Conservation (phyloP, 2,329 filamentous ascomycete genomes). For the Coleophoma cylindrospora region DNA sequence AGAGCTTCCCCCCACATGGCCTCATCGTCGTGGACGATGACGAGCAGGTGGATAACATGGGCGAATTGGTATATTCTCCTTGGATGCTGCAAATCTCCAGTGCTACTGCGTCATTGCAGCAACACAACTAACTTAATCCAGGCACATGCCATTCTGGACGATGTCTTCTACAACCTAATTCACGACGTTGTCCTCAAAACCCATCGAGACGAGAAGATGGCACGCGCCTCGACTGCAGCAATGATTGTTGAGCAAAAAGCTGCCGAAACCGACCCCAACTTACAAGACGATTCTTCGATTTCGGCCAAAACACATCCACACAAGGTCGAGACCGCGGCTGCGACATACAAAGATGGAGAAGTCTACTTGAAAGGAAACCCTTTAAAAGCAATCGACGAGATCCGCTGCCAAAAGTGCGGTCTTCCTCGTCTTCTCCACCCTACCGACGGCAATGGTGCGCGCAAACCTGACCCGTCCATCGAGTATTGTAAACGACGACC, state of each 20-base stretch:
- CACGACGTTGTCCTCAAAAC: constrained; percentile 70
- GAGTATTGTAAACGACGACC: constrained; percentile 78
- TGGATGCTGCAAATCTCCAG: constrained; percentile 9
- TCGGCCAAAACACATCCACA: constrained; percentile 29
- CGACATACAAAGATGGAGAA: constrained; percentile 64
- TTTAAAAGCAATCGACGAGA: constrained; percentile 64
- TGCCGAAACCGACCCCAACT: constrained; percentile 14
- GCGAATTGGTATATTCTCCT: constrained; percentile 48
- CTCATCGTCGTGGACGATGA: constrained; percentile 47
- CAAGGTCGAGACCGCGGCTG: constrained; percentile 61
- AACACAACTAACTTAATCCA: constrained; percentile 25
- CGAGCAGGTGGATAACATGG: constrained; percentile 37
- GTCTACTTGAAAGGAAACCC: constrained; percentile 68
- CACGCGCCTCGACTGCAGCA: constrained; percentile 60
- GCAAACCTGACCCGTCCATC: constrained; percentile 59
- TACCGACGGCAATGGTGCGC: constrained; percentile 62
- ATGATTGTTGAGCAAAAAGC: constrained; percentile 55
- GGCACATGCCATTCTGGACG: constrained; percentile 66
- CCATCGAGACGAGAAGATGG: constrained; percentile 74
- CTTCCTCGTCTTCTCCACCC: constrained; percentile 70
- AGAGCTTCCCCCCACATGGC: constrained; percentile 28
- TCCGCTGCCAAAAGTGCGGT: constrained; percentile 69
- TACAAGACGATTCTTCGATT: constrained; percentile 33
- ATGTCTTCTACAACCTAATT: constrained; percentile 71
- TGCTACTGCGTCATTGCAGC: constrained; percentile 5